Percentiles rank a stretch among this genome's conserved stretches.
Evolutionary conservation across 148 eudicot species (phyloP).

Genomic region (Hydrangea macrophylla): DNA sequence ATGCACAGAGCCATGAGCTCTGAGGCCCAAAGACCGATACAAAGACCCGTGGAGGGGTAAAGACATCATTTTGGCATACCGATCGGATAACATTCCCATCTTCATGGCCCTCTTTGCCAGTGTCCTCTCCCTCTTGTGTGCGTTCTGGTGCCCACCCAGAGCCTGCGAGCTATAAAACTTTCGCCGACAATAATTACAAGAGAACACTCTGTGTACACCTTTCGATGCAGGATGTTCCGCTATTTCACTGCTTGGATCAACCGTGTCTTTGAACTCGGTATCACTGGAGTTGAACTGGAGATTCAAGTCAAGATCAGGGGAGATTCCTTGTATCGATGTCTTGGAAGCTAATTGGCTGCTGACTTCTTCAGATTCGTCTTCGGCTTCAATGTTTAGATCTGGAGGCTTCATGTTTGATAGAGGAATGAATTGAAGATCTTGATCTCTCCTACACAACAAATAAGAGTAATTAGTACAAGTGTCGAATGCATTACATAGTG

Average conservation of each 20-base stretch:
- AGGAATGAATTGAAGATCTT: background rate
- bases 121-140: constrained; percentile 58
- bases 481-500: too few species aligned
- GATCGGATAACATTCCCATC: constrained; percentile 41
- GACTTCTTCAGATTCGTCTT: constrained; percentile 42
- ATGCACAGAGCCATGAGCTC: constrained; percentile 46
- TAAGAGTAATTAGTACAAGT: too few species aligned
- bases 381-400: constrained; percentile 32
- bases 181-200: constrained; percentile 51
- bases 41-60: constrained; percentile 44
- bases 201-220: constrained; percentile 30
- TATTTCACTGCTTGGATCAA: background rate
- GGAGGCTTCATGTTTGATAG: constrained; percentile 27
- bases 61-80: constrained; percentile 50
- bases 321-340: constrained; percentile 23
- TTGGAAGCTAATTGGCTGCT: constrained; percentile 39
- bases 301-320: constrained; percentile 34
- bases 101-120: constrained; percentile 55
- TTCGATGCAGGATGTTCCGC: constrained; percentile 9
- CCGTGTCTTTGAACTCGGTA: constrained; percentile 1
- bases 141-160: constrained; percentile 55
- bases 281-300: constrained; percentile 23
- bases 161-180: constrained; percentile 63
- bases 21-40: constrained; percentile 37
- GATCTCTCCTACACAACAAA: background rate